phyloP scores from a whole-genome alignment of 1,284 basidiomycete species.

The Puccinia polysora region DNA sequence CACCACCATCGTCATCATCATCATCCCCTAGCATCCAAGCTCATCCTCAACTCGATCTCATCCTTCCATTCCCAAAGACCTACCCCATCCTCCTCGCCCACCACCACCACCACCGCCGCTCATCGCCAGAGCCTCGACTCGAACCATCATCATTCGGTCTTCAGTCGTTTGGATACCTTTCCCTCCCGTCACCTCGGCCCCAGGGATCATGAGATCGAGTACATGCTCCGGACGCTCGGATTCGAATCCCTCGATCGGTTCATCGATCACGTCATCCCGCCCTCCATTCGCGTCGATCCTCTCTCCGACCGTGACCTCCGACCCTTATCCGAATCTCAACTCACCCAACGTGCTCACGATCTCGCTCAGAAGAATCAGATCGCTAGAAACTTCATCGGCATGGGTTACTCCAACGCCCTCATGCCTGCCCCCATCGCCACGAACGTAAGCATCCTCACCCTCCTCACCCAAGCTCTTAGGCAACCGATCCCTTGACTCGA shows the following conservation, averaged over 20 bases:
- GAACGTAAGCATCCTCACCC: constrained; percentile 62
- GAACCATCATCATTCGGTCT: constrained; percentile 55
- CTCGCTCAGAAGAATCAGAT: constrained; percentile 73
- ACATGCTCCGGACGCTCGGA: constrained; percentile 75
- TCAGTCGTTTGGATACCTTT: constrained; percentile 80
- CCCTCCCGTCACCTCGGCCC: constrained; percentile 83
- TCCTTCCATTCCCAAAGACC: too few species aligned
- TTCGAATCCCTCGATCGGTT: constrained; percentile 83
- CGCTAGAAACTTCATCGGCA: constrained; percentile 90
- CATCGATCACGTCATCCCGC: constrained; percentile 71
- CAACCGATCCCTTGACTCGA: constrained; percentile 16
- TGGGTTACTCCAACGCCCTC: constrained; percentile 94
- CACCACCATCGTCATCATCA: too few species aligned
- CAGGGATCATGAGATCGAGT: constrained; percentile 65
- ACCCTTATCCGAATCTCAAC: constrained; percentile 78
- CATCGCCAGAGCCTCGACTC: too few species aligned
- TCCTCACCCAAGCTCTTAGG: constrained; percentile 48
- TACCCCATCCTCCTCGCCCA: too few species aligned
- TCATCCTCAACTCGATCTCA: too few species aligned
- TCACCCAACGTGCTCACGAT: constrained; percentile 69
- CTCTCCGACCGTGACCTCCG: constrained; percentile 65
- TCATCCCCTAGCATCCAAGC: too few species aligned
- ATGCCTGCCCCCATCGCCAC: constrained; percentile 88
- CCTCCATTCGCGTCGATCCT: constrained; percentile 66
- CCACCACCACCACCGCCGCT: too few species aligned